These are phyloP conservation scores for Fusarium albosuccineum DNA, from an alignment of 2,329 filamentous ascomycete species.

Conservation along the genomic window DNA sequence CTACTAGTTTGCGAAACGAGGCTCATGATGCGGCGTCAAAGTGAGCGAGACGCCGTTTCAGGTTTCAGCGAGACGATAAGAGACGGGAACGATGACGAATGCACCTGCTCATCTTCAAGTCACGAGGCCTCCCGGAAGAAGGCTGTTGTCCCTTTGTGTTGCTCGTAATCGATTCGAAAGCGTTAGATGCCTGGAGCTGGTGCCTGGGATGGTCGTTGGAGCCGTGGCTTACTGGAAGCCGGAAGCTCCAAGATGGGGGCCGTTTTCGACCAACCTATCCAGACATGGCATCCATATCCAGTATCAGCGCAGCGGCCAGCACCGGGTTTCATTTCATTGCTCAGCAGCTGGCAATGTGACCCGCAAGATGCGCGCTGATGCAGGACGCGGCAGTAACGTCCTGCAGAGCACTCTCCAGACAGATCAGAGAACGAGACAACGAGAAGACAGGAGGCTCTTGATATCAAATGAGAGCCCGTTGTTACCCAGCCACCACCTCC, in stretches of 20 bases:
- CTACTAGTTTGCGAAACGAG: slow-evolving; percentile 10
- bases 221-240: slow-evolving; percentile 38
- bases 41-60: slow-evolving; percentile 11
- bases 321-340: slow-evolving; percentile 4
- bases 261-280: background rate
- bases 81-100: slow-evolving; percentile 36
- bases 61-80: slow-evolving; percentile 14
- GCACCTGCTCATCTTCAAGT: slow-evolving; percentile 23
- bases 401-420: slow-evolving; percentile 1
- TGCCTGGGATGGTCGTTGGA: slow-evolving; percentile 29
- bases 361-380: slow-evolving; percentile 13
- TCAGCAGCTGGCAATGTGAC: slow-evolving; percentile 3
- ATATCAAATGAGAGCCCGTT: slow-evolving; percentile 10
- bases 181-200: slow-evolving; percentile 30
- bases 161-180: slow-evolving; percentile 22
- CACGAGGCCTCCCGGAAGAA: slow-evolving; percentile 33
- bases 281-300: slow-evolving; percentile 5
- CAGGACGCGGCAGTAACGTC: slow-evolving; percentile 10
- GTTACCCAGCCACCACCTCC: slow-evolving; percentile 26
- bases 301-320: background rate
- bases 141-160: slow-evolving; percentile 28
- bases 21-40: slow-evolving; percentile 10
- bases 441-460: slow-evolving; percentile 3
- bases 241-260: slow-evolving; percentile 29
- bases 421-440: slow-evolving; percentile 8